Percentiles rank a stretch among this genome's conserved stretches.
phyloP scores from a whole-genome alignment of 805 yeast species.

The Grigorovia humatica region DNA sequence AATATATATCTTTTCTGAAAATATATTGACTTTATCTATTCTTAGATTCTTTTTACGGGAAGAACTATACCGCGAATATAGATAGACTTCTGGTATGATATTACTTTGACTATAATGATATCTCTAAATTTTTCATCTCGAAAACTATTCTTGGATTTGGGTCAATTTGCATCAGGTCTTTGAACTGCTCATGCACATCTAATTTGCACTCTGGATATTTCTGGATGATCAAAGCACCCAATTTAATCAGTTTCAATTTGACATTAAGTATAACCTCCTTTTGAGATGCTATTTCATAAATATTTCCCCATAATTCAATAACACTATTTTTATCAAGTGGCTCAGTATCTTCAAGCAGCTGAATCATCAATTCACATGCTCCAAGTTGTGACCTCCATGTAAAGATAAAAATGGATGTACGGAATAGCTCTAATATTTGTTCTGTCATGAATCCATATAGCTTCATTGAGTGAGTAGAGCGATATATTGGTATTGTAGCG shows the following conservation, averaged over 20 bases:
- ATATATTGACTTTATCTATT: not conserved
- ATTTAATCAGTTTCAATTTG: constrained; percentile 38
- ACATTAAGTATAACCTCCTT: constrained; percentile 47
- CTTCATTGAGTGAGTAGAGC: constrained; percentile 11
- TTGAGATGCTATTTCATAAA: constrained; percentile 27
- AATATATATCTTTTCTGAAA: not conserved
- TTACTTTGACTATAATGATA: not conserved
- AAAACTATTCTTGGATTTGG: constrained; percentile 38
- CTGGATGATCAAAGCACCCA: constrained; percentile 24
- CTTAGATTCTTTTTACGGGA: not conserved
- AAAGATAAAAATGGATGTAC: constrained; percentile 20
- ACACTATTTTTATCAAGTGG: not conserved
- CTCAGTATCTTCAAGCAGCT: constrained; percentile 9
- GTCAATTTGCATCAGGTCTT: constrained; percentile 27
- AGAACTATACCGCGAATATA: not conserved
- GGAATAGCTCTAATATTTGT: constrained; percentile 22
- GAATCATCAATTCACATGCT: constrained; percentile 33
- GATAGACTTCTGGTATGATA: not conserved
- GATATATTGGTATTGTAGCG: constrained; percentile 30
- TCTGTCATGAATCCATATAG: constrained; percentile 23
- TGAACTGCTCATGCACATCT: constrained; percentile 18
- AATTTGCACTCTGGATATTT: constrained; percentile 8
- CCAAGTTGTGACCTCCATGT: constrained; percentile 57
- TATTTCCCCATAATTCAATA: constrained; percentile 7
- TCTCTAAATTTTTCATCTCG: constrained; percentile 23